Percentiles rank a stretch among this genome's conserved stretches.
Conservation (phyloP, 768 basidiomycete genomes). For the Russula abietina region DNA sequence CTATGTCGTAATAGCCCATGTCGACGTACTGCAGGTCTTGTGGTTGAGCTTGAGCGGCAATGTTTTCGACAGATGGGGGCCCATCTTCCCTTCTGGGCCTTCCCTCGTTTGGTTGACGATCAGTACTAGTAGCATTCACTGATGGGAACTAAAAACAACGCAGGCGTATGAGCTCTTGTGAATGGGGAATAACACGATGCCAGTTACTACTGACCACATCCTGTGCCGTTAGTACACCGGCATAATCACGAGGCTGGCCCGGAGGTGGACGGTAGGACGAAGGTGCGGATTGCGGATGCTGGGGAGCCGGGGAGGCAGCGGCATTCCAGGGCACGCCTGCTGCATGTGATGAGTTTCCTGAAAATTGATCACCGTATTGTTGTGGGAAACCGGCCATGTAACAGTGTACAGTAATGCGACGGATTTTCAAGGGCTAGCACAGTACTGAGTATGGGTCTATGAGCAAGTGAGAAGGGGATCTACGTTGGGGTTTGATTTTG, state of each 20-base stretch:
- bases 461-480: too few species aligned
- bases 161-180: not conserved
- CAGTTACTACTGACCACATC: not conserved
- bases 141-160: not conserved
- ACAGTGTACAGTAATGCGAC: not conserved
- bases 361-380: not conserved
- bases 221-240: not conserved
- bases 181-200: not conserved
- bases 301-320: not conserved
- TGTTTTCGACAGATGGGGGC: not conserved
- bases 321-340: not conserved
- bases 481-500: too few species aligned
- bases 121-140: not conserved
- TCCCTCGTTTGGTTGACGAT: not conserved
- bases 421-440: not conserved
- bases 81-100: not conserved
- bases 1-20: not conserved
- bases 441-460: too few species aligned
- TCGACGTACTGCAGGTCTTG: not conserved
- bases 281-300: too few species aligned
- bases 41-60: not conserved
- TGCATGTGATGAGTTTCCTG: not conserved
- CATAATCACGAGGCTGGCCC: not conserved
- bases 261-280: not conserved
- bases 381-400: not conserved